Conservation (phyloP, 768 basidiomycete genomes). For the Podaxis sp. region DNA sequence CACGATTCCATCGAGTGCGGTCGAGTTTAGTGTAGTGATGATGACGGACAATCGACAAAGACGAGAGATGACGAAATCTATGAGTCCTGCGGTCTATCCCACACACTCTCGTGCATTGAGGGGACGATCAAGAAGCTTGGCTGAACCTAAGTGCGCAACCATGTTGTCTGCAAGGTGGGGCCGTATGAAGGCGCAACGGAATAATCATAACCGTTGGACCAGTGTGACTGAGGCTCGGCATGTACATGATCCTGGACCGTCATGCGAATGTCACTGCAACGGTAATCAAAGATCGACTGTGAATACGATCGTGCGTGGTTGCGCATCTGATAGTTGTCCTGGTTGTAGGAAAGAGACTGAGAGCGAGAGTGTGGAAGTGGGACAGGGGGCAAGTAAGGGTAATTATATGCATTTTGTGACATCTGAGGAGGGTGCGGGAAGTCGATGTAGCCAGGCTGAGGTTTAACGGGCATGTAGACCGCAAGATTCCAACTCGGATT, state of each 20-base stretch:
- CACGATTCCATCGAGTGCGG: conserved; percentile 22
- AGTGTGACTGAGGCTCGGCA: conserved; percentile 37
- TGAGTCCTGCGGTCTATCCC: conserved; percentile 14
- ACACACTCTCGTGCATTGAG: conserved; percentile 15
- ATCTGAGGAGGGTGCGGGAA: conserved; percentile 30
- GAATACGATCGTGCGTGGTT: conserved; percentile 60
- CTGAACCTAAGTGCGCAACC: conserved; percentile 16
- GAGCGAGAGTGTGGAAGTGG: conserved; percentile 50
- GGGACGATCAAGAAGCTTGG: conserved; percentile 22
- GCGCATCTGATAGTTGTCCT: conserved; percentile 44
- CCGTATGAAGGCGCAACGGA: conserved; percentile 39
- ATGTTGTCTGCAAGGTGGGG: conserved; percentile 32
- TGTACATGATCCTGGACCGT: conserved; percentile 39
- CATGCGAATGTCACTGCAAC: conserved; percentile 45
- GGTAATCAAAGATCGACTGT: conserved; percentile 54
- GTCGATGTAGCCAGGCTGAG: conserved; percentile 37
- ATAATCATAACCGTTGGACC: conserved; percentile 41
- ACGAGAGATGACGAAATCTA: conserved; percentile 25
- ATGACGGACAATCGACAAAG: conserved; percentile 15
- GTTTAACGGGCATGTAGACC: conserved; percentile 33
- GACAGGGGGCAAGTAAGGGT: conserved; percentile 34
- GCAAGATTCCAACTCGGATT: conserved; percentile 40
- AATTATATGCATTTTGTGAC: conserved; percentile 32
- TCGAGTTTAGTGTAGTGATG: conserved; percentile 29
- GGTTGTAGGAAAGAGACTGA: conserved; percentile 53